Conservation (phyloP, 306 rosid species). For the Prunus campanulata region DNA sequence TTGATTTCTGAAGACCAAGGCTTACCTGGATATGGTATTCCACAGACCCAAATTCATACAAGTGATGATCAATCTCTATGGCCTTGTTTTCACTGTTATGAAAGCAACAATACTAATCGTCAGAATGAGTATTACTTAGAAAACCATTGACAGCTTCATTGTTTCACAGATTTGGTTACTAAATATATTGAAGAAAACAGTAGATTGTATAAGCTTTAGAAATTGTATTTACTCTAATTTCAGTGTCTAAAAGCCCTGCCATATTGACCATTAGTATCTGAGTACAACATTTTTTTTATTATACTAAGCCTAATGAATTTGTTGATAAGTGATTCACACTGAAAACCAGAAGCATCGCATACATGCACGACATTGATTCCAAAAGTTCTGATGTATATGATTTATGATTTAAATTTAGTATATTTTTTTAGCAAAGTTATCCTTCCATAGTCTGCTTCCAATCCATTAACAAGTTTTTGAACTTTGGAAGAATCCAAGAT, state of each 20-base stretch:
- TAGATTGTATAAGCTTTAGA: neutral
- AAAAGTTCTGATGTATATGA: neutral
- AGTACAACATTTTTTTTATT: neutral
- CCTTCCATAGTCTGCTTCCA: neutral
- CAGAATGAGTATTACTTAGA: constrained; percentile 1
- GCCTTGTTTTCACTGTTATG: constrained; percentile 67
- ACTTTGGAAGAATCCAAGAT: neutral
- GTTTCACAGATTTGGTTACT: neutral
- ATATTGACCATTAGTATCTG: neutral
- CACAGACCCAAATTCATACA: constrained; percentile 75
- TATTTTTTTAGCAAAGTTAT: neutral
- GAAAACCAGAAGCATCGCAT: neutral
- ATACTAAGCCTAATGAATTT: neutral
- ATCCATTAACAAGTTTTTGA: neutral
- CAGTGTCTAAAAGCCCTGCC: neutral
- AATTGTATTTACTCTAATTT: neutral
- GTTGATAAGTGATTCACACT: neutral
- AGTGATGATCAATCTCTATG: constrained; percentile 70
- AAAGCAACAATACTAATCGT: constrained; percentile 14
- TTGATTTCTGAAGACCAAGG: neutral
- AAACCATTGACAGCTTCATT: neutral
- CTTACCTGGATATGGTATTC: constrained; percentile 74
- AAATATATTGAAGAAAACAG: neutral
- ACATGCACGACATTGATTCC: neutral
- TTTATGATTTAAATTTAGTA: neutral